Evolutionary conservation across 306 rosid species (phyloP).

Genomic region (Leucaena leucocephala): DNA sequence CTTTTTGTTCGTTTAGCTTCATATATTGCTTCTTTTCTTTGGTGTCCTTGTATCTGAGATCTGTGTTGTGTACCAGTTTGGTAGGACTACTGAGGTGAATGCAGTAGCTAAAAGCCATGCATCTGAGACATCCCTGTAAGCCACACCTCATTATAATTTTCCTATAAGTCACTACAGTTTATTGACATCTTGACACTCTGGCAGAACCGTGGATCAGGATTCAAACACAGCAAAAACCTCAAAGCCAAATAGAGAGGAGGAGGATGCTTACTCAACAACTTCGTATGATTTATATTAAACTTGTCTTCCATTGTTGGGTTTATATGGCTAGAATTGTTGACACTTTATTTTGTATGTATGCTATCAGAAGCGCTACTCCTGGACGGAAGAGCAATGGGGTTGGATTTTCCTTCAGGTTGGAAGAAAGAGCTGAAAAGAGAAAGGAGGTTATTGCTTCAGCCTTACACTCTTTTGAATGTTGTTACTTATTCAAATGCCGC

Average conservation of each 20-base stretch:
- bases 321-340: slow-evolving; percentile 24
- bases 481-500: not conserved
- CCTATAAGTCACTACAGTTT: not conserved
- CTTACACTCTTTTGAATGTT: slow-evolving; percentile 17
- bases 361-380: slow-evolving; percentile 58
- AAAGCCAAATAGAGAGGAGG: slow-evolving; percentile 59
- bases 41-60: slow-evolving; percentile 28
- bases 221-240: slow-evolving; percentile 49
- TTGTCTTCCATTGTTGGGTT: not conserved
- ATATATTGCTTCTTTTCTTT: slow-evolving; percentile 11
- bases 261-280: slow-evolving; percentile 71
- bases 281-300: slow-evolving; percentile 63
- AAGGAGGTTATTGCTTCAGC: slow-evolving; percentile 64
- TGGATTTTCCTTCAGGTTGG: slow-evolving; percentile 82
- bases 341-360: slow-evolving; percentile 28
- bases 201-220: slow-evolving; percentile 64
- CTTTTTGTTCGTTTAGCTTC: slow-evolving; percentile 8
- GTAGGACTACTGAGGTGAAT: slow-evolving; percentile 47
- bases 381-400: slow-evolving; percentile 56
- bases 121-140: slow-evolving; percentile 61
- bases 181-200: slow-evolving; percentile 30
- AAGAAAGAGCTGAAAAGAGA: slow-evolving; percentile 93
- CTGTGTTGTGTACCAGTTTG: slow-evolving; percentile 48
- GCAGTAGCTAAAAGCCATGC: slow-evolving; percentile 44
- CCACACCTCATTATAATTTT: not conserved